phyloP scores from a whole-genome alignment of 2,329 filamentous ascomycete genomes.

The Hypocreales sp. region DNA sequence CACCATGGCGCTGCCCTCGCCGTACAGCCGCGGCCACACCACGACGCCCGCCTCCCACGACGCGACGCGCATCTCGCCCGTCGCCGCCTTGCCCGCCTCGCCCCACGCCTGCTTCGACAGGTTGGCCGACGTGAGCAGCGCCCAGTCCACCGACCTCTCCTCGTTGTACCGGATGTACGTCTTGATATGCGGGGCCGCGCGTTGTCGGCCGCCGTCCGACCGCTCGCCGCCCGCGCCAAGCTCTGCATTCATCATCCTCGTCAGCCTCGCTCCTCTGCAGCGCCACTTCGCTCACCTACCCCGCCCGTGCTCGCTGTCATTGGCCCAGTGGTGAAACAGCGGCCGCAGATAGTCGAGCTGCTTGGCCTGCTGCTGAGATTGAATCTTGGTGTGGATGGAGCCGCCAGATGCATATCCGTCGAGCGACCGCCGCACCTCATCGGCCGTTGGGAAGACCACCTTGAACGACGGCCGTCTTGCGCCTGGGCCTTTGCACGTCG shows the following conservation, averaged over 20 bases:
- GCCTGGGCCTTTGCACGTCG: constrained; percentile 12
- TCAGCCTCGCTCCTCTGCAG: constrained; percentile 2
- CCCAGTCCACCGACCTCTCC: constrained; percentile 57
- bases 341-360: constrained; percentile 60
- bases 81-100: constrained; percentile 34
- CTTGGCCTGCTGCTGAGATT: constrained; percentile 53
- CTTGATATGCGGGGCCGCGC: constrained; percentile 78
- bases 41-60: constrained; percentile 78
- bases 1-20: constrained; percentile 42
- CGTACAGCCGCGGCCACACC: constrained; percentile 55
- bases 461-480: constrained; percentile 37
- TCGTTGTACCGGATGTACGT: constrained; percentile 59
- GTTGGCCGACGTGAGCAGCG: constrained; percentile 80
- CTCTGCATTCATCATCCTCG: constrained; percentile 7
- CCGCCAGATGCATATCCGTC: constrained; percentile 64
- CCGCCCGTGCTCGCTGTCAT: constrained; percentile 30
- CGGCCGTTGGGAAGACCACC: constrained; percentile 66
- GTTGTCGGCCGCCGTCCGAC: constrained; percentile 41
- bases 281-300: too few species aligned
- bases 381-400: constrained; percentile 70
- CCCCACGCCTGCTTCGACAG: constrained; percentile 85
- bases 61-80: constrained; percentile 51
- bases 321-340: constrained; percentile 61
- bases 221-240: constrained; percentile 8
- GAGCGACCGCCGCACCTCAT: constrained; percentile 61